Conservation (phyloP, 2,329 filamentous ascomycete genomes). For the Rosellinia necatrix region DNA sequence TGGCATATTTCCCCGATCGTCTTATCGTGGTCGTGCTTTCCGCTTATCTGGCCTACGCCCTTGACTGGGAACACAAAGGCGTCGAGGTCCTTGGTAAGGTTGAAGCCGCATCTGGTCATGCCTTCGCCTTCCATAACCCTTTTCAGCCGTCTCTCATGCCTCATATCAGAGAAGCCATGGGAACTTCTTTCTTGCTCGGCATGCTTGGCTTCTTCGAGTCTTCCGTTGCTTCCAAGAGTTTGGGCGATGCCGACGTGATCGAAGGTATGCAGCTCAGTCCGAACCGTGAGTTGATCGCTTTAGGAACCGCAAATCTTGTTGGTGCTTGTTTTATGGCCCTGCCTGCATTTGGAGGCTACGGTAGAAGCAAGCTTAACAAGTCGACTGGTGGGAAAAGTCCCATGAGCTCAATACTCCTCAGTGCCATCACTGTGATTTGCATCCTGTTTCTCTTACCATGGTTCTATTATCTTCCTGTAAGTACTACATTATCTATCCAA, state of each 20-base stretch:
- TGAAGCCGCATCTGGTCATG: constrained; percentile 70
- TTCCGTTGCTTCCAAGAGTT: constrained; percentile 90
- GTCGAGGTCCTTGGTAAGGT: constrained; percentile 84
- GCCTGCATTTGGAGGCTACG: constrained; percentile 94
- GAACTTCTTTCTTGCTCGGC: constrained; percentile 90
- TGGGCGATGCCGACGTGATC: constrained; percentile 73
- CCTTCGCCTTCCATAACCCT: constrained; percentile 84
- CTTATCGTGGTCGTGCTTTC: constrained; percentile 87
- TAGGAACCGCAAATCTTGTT: constrained; percentile 89
- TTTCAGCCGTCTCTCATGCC: constrained; percentile 77
- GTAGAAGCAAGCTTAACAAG: constrained; percentile 91
- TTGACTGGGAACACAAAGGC: constrained; percentile 79
- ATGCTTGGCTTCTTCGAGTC: constrained; percentile 98
- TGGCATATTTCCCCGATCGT: constrained; percentile 90
- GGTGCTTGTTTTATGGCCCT: constrained; percentile 91
- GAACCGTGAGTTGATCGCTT: constrained; percentile 89
- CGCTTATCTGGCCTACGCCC: constrained; percentile 75
- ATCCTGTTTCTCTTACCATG: constrained; percentile 84
- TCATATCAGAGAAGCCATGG: constrained; percentile 84
- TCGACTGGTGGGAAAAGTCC: constrained; percentile 90
- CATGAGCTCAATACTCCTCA: constrained; percentile 89
- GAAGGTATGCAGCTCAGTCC: constrained; percentile 82
- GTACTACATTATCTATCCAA: constrained; percentile 43
- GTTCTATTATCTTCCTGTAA: constrained; percentile 92
- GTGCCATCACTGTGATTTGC: constrained; percentile 78